Base-by-base conservation (phyloP, 306 rosid genomes). In the Medicago arabica region DNA sequence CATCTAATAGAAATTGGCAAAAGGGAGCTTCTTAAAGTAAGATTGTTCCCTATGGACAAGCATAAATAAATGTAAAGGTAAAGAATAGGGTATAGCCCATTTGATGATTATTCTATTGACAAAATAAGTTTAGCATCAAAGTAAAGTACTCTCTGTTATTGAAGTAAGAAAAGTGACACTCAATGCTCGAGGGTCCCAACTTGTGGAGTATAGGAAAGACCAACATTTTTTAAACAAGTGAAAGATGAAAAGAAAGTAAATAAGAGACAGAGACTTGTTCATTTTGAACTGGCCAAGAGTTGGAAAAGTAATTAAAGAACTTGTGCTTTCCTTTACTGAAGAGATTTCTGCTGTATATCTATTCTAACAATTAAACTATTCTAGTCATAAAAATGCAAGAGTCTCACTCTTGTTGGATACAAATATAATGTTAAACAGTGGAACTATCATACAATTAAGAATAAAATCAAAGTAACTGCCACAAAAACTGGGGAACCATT, bases 301-400 rank as follows among this genome's bases (percentile, higher is more conserved):
- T 13, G 49, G 62, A 31, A 61, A 21, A 46, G 46, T 69, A 34
- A 34, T 46, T 31, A 70, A 8, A 64, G 67, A 79, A 46, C 7
- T 9, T 53, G 15, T 46, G 50, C 61, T 69, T 74, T 64, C 10
- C 71, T 44, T 54, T 38, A 12, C 15, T 55, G 64, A 54, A 13
- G 71, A 54, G 77, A 19, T 58, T 57, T 72, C 64, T 66, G 57
- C 53, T 34, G 62, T 43, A 65, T 65, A 47, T 46, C 44, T 66
- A 47, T 15, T 70, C 54, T 46, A 71, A 50, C 38, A 83, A 75
- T 77, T 49, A 67, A 41, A 19, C 64, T 38, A 31, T 65, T 57
- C 54, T 17, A 21, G 18, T 17, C 61, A 65, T 71, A 36, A 38
- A 44, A 74, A 79, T 31, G 6, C 62, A 43, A 0, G 19, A 34